Conservation (phyloP, 179 eudicot genomes). For the Vitellaria paradoxa region DNA sequence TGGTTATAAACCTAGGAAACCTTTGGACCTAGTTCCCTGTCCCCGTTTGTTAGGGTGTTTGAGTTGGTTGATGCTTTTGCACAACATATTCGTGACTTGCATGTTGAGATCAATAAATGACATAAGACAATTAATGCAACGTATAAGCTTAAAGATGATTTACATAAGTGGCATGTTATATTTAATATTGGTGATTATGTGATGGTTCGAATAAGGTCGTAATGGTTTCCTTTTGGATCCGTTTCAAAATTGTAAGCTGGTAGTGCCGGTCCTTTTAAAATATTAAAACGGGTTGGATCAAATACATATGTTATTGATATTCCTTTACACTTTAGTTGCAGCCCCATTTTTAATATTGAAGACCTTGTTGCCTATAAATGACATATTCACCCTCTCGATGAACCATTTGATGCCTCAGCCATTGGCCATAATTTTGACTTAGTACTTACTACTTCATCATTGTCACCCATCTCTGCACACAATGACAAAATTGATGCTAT, state of each 20-base stretch:
- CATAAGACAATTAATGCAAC: not conserved
- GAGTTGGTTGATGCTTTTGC: not conserved
- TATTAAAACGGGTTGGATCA: not conserved
- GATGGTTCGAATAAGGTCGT: not conserved
- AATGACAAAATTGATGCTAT: not conserved
- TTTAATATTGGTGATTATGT: not conserved
- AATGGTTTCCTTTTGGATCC: not conserved
- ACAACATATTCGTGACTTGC: not conserved
- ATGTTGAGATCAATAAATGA: not conserved
- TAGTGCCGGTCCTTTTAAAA: not conserved
- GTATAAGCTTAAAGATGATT: not conserved
- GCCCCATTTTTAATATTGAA: not conserved
- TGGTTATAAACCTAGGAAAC: not conserved
- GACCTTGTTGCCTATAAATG: not conserved
- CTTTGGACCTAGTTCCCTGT: not conserved
- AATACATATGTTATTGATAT: not conserved
- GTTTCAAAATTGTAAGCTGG: not conserved
- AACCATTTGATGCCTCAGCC: not conserved
- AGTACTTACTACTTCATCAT: not conserved
- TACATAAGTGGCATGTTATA: not conserved
- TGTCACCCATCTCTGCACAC: not conserved
- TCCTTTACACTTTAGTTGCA: not conserved
- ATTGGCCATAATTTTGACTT: not conserved
- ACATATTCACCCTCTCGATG: no score
- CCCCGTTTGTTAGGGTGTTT: not conserved